These are phyloP conservation scores for Claviceps sp. DNA, from an alignment of 2,329 filamentous ascomycete species.

Conservation along the genomic window DNA sequence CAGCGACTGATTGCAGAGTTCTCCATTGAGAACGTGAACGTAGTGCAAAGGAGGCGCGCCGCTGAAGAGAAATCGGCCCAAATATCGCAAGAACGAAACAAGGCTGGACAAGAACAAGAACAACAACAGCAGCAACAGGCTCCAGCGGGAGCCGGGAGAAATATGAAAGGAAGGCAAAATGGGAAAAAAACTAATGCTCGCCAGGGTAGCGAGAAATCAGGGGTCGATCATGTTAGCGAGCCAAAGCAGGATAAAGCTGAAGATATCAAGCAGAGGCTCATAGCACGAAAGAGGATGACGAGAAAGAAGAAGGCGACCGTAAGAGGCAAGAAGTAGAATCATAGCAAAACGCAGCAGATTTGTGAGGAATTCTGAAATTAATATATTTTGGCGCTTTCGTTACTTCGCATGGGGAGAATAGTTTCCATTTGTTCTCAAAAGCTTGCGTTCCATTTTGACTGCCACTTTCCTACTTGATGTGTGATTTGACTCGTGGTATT, in stretches of 20 bases:
- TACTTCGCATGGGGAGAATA: background rate
- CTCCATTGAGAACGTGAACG: slow-evolving; percentile 93
- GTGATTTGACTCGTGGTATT: background rate
- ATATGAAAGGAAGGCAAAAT: background rate
- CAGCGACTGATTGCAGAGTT: slow-evolving; percentile 92
- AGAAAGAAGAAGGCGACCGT: slow-evolving; percentile 50
- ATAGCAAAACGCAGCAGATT: background rate
- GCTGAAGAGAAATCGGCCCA: slow-evolving; percentile 23
- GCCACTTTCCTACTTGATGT: background rate
- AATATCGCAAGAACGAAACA: slow-evolving; percentile 19
- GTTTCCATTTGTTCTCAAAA: background rate
- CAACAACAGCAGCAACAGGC: background rate
- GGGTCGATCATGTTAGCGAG: slow-evolving; percentile 9
- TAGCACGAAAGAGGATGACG: slow-evolving; percentile 70
- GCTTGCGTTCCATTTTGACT: background rate
- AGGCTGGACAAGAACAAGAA: slow-evolving; percentile 11
- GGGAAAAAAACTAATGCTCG: background rate
- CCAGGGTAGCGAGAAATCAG: slow-evolving; percentile 15
- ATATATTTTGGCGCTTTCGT: background rate
- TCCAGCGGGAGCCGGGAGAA: background rate
- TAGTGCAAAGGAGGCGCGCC: slow-evolving; percentile 58
- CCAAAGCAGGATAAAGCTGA: slow-evolving; percentile 22
- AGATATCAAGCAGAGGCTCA: slow-evolving; percentile 56
- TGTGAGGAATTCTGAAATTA: background rate
- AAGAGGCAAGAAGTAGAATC: slow-evolving; percentile 12